phyloP scores from a whole-genome alignment of 345 rosid genomes.

The Populus tremula region DNA sequence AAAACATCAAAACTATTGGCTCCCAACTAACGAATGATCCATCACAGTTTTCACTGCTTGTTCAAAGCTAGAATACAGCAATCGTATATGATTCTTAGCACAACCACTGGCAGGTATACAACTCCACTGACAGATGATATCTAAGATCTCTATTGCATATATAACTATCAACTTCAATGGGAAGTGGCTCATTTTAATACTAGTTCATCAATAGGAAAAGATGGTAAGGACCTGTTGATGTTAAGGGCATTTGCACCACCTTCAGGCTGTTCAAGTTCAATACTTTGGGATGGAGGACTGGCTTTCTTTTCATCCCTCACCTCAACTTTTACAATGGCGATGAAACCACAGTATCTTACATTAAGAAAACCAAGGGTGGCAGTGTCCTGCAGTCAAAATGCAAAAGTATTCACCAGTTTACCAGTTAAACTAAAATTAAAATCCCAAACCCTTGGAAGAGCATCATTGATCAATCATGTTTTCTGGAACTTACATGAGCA shows the following conservation, averaged over 20 bases:
- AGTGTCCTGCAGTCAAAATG: conserved; percentile 59
- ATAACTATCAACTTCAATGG: background rate
- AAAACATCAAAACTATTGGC: background rate
- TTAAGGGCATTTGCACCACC: conserved; percentile 99
- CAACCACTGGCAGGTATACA: background rate
- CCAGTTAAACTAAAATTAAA: conserved; percentile 1
- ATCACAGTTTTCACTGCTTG: background rate
- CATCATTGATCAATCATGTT: conserved; percentile 14
- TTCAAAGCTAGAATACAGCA: conserved; percentile 4
- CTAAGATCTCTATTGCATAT: background rate
- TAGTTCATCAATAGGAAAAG: background rate
- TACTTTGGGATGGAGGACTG: conserved; percentile 49
- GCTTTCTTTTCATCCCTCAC: conserved; percentile 46
- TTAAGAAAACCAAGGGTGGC: conserved; percentile 74
- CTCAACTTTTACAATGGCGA: conserved; percentile 74
- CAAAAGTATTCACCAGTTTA: conserved; percentile 13
- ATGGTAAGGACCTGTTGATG: conserved; percentile 64
- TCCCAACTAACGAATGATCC: background rate
- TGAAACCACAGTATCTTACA: conserved; percentile 80
- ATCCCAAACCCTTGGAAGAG: conserved; percentile 10
- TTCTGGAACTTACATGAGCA: conserved; percentile 68
- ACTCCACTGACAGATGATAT: background rate
- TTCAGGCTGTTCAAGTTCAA: conserved; percentile 87
- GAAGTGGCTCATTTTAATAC: background rate
- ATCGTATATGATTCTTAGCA: background rate